These are phyloP conservation scores for Cymbopogon flexuosus DNA, from an alignment of 202 grass and related monocot genomes.

Conservation along the genomic window DNA sequence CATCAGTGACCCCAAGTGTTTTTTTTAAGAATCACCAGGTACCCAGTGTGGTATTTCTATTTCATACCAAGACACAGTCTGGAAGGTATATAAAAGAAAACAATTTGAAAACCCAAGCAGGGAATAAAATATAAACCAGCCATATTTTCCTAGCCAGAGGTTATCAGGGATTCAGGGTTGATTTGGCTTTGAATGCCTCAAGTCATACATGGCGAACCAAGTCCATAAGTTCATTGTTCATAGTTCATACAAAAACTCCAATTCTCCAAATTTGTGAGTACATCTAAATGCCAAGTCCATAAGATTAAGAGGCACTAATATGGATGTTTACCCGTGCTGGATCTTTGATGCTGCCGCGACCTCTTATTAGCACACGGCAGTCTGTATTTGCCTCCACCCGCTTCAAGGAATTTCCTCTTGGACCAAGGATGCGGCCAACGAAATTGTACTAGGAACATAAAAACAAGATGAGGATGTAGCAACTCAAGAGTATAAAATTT, in stretches of 20 bases:
- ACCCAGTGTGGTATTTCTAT: background rate
- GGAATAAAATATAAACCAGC: background rate
- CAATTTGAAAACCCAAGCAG: background rate
- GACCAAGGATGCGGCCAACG: slow-evolving; percentile 95
- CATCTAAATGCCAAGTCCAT: background rate
- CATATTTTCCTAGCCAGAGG: background rate
- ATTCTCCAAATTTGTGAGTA: background rate
- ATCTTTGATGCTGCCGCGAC: slow-evolving; percentile 97
- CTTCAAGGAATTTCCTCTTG: slow-evolving; percentile 98
- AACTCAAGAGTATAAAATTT: slow-evolving; percentile 11
- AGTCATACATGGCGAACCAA: background rate
- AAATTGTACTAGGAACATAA: slow-evolving; percentile 76
- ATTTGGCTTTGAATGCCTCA: background rate
- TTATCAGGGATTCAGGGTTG: background rate
- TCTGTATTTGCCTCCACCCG: slow-evolving; percentile 87
- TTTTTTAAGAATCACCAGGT: background rate
- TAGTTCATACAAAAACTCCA: background rate
- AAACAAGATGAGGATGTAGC: slow-evolving; percentile 17
- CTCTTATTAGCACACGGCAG: slow-evolving; percentile 92
- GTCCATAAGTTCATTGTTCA: background rate
- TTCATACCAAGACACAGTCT: background rate
- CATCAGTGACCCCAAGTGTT: background rate
- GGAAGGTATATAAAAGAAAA: background rate
- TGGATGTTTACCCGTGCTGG: slow-evolving; percentile 61
- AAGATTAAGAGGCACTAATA: background rate